A percentile compares a stretch with the other conserved stretches of the same genome.
These are phyloP conservation scores for Stevia rebaudiana DNA, from an alignment of 140 eudicot genomes.

Conservation along the genomic window DNA sequence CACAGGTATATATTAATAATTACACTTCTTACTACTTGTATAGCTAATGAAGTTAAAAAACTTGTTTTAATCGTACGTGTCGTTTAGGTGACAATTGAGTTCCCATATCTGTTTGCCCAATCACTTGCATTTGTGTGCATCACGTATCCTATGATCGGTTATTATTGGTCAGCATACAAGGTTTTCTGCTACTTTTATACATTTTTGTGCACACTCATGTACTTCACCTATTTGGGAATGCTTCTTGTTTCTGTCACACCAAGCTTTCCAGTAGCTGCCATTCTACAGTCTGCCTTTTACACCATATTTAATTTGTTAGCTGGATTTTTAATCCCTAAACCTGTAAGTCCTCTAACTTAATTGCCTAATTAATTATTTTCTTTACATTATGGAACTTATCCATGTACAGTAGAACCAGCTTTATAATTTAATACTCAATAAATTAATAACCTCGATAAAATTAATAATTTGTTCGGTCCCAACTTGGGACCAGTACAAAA, in stretches of 20 bases:
- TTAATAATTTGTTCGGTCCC: too few species aligned
- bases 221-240: conserved; percentile 68
- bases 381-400: too few species aligned
- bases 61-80: too few species aligned
- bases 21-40: too few species aligned
- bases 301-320: conserved; percentile 7
- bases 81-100: conserved; percentile 58
- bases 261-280: conserved; percentile 51
- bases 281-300: conserved; percentile 21
- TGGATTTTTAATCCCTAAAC: conserved; percentile 55
- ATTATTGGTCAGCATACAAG: conserved; percentile 41
- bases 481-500: too few species aligned
- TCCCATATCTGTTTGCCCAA: conserved; percentile 55
- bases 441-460: too few species aligned
- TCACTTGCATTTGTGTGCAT: conserved; percentile 42
- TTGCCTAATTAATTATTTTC: too few species aligned
- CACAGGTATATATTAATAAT: conserved; percentile 5
- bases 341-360: too few species aligned
- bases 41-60: too few species aligned
- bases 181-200: conserved; percentile 35
- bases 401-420: too few species aligned
- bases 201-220: conserved; percentile 53
- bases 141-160: conserved; percentile 79
- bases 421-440: too few species aligned
- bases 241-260: conserved; percentile 57